Base-by-base conservation (phyloP, 2,329 filamentous ascomycete species). In the Aspergillus proliferans region DNA sequence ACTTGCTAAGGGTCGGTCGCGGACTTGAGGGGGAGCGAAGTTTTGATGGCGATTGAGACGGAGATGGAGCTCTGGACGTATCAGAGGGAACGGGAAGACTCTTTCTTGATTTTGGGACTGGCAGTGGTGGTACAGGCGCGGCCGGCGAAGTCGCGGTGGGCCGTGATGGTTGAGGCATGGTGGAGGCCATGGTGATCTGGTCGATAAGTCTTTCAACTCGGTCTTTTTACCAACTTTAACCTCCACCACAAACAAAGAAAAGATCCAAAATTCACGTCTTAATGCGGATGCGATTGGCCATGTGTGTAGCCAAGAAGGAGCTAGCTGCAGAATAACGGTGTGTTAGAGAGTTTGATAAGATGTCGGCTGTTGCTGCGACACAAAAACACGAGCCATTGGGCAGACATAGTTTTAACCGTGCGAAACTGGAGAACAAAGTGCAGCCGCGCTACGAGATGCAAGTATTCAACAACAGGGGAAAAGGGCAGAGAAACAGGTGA, bases 101-200 rank as follows among this genome's bases (percentile, higher is more conserved):
- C 66, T 85, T 88, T 53, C 87, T 80, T 36, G 85, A 83, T 70
- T 89, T 93, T 42, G 77, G 70, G 15, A 87, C 75, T 24, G 89
- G 88, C 43, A 94, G 73, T 40, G 87, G 84, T 40, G 89, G 88
- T 21, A 93, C 74, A 24, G 85, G 81, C 54, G 83, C 79, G 26
- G 81, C 83, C 14, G 88, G 86, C 44, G 88, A 86, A 50, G 83
- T 85, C 59, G 84, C 68, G 22, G 74, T 67, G 46, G 77, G 73
- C 58, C 73, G 80, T 55, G 85, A 83, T 22, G 83, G 79, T 66
- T 83, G 79, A 47, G 86, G 85, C 45, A 88, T 75, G 40, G 85
- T 63, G 28, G 59, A 61, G 24, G 58, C 55, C 63, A 66, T 65
- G 39, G 34, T 38, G 47, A 36, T 41, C 38, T 22, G 38, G 26